These are phyloP conservation scores for Aegle marmelos DNA, from an alignment of 345 rosid species.

Conservation along the genomic window DNA sequence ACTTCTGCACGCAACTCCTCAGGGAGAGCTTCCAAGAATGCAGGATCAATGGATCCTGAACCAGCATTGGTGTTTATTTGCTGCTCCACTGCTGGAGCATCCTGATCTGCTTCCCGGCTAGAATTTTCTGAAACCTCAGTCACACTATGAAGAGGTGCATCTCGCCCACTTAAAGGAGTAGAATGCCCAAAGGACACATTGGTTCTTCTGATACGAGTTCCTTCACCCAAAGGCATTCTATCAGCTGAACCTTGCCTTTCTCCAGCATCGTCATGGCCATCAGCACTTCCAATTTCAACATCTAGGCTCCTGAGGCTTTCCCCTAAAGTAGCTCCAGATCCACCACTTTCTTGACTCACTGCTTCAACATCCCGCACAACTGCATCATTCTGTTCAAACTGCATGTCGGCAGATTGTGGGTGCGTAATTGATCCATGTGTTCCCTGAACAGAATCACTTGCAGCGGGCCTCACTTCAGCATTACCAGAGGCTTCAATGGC, in stretches of 20 bases:
- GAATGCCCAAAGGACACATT: conserved; percentile 54
- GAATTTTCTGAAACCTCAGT: conserved; percentile 94
- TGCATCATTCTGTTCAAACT: conserved; percentile 82
- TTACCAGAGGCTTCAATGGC: conserved; percentile 41
- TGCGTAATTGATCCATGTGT: conserved; percentile 33
- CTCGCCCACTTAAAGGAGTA: conserved; percentile 56
- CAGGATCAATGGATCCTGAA: conserved; percentile 90
- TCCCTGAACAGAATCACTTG: conserved; percentile 39
- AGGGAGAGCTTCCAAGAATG: conserved; percentile 96
- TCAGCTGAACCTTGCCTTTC: conserved; percentile 81
- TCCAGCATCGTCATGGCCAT: conserved; percentile 95
- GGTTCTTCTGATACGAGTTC: conserved; percentile 65
- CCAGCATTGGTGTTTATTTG: conserved; percentile 53
- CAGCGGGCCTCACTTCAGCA: conserved; percentile 47
- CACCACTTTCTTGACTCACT: conserved; percentile 95
- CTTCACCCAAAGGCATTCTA: conserved; percentile 47
- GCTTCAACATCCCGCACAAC: conserved; percentile 89
- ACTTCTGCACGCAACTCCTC: conserved; percentile 98
- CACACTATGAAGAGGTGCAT: conserved; percentile 79
- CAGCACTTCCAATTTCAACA: conserved; percentile 98
- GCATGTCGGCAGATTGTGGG: conserved; percentile 79
- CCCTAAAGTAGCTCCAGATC: conserved; percentile 93
- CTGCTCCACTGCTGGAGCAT: conserved; percentile 59
- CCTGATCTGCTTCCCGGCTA: conserved; percentile 82
- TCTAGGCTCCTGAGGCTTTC: conserved; percentile 97